phyloP scores from a whole-genome alignment of 306 rosid genomes.

The Acacia crassicarpa region DNA sequence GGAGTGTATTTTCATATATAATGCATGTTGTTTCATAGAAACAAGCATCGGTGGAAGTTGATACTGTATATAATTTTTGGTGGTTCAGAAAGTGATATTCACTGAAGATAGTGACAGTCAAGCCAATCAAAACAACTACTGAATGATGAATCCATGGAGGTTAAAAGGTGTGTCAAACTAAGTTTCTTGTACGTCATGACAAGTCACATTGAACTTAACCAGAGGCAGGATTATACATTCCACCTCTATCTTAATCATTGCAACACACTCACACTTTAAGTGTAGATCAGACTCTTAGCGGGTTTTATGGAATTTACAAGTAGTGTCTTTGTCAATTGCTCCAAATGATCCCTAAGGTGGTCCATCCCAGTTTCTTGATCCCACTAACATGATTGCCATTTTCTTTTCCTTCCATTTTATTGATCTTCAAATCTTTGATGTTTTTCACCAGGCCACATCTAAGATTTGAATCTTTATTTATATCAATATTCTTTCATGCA shows the following conservation, averaged over 20 bases:
- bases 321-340: background rate
- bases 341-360: background rate
- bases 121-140: background rate
- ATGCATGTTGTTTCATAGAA: background rate
- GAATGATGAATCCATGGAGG: background rate
- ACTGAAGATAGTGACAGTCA: background rate
- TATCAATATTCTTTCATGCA: no score
- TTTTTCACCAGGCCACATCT: background rate
- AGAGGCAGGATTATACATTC: background rate
- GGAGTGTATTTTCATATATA: background rate
- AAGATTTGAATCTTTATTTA: background rate
- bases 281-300: constrained; percentile 3
- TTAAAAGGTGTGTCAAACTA: background rate
- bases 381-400: background rate
- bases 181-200: background rate
- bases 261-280: background rate
- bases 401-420: background rate
- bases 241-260: constrained; percentile 34
- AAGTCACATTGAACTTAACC: constrained; percentile 13
- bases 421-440: background rate
- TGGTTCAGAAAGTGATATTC: background rate
- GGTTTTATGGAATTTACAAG: background rate
- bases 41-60: background rate
- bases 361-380: background rate
- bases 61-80: background rate